Evolutionary conservation across 768 basidiomycete genomes (phyloP), one percentile per base, ranked within the genome.

Genomic region (Suillus hirtellus): DNA sequence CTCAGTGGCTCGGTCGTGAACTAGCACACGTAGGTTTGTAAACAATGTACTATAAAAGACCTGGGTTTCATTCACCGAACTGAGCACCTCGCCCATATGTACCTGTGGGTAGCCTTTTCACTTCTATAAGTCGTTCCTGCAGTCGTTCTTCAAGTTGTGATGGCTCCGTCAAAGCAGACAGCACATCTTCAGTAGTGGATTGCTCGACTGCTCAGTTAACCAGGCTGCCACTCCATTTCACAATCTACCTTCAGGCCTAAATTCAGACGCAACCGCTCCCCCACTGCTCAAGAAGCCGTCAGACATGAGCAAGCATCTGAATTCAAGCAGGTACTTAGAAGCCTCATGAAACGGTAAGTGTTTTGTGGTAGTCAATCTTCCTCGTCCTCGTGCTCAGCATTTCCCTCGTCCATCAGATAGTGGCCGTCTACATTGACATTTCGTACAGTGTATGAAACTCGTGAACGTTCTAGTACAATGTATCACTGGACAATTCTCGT

Each of bases 401-500:
- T 1, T 82, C 86, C 0, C 75, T 89, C n/a, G 79, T 84, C 9
- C 85, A 87, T 68, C 88, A 90, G 69, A 79, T 89, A 0, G 86
- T 87, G 70, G 82, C 84, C 12, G 79, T 82, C 40, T 89, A 84
- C 76, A 78, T 89, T 62, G 73, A 76, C 38, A 80, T 84, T 84
- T 60, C 84, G 89, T n/a, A 76, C 70, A 2, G 76, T 89, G 31
- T 89, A 88, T 66, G 86, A 88, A 69, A 82, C 87, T 37, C 82
- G 89, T 38, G 89, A 90, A 72, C 81, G 85, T 4, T 79, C 87
- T 0, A 86, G 84, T 60, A 77, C 83, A 44, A 88, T 86, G 77
- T 89, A 89, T 72, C 80, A 79, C 62, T 90, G 87, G 88, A 78
- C 82, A 0, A 84, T 85, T 0, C 76, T 88, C 27, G 65, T 86